These are phyloP conservation scores for Phylloboletellus chloephorus DNA, from an alignment of 1,284 basidiomycete species.

Conservation along the genomic window DNA sequence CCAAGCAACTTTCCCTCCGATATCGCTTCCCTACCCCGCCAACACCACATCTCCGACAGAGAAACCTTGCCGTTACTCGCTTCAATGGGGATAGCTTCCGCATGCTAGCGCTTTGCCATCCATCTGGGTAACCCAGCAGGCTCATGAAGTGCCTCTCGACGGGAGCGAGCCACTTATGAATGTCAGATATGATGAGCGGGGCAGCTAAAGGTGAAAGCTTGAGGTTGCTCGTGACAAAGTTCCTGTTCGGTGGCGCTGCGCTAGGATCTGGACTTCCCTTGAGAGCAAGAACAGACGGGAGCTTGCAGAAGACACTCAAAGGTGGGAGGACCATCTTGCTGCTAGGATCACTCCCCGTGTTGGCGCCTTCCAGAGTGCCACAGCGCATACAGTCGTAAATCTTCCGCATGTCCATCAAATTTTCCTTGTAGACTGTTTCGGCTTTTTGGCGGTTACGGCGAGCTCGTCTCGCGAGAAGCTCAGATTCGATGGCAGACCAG, in stretches of 20 bases:
- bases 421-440: conserved; percentile 22
- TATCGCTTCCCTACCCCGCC: conserved; percentile 30
- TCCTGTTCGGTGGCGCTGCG: neutral
- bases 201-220: conserved; percentile 32
- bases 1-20: conserved; percentile 41
- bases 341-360: conserved; percentile 5
- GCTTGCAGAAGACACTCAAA: conserved; percentile 40
- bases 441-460: conserved; percentile 24
- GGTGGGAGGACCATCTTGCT: conserved; percentile 33
- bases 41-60: conserved; percentile 47
- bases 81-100: conserved; percentile 50
- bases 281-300: conserved; percentile 39
- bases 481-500: conserved; percentile 26
- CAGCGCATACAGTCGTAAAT: conserved; percentile 34
- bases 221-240: conserved; percentile 22
- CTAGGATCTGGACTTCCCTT: conserved; percentile 28
- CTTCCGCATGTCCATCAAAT: conserved; percentile 26
- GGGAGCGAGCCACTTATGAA: conserved; percentile 44
- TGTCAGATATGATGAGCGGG: conserved; percentile 40
- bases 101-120: conserved; percentile 44
- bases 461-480: conserved; percentile 29
- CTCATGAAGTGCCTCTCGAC: conserved; percentile 41
- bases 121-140: conserved; percentile 42
- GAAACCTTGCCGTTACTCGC: conserved; percentile 53
- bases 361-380: conserved; percentile 4